A percentile compares a stretch with the other conserved stretches of the same genome.
Evolutionary conservation across 805 yeast genomes (phyloP).

Genomic region (Lipomyces chichibuensis): DNA sequence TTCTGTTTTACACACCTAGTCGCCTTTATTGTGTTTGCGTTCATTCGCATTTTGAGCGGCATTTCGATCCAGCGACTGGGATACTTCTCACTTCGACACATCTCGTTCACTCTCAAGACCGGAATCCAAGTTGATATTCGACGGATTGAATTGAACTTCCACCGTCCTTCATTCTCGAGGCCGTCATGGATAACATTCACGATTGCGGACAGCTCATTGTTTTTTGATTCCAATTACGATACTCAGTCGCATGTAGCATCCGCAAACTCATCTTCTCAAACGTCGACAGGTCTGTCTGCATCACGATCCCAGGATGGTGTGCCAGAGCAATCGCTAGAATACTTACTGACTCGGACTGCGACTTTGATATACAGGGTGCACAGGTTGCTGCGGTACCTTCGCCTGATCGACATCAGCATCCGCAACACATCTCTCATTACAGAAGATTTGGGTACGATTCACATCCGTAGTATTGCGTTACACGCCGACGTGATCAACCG

Average conservation of each 20-base stretch:
- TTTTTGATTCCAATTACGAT: slow-evolving; percentile 37
- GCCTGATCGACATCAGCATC: slow-evolving; percentile 22
- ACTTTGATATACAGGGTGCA: slow-evolving; percentile 16
- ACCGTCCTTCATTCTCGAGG: slow-evolving; percentile 48
- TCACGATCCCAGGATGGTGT: background rate
- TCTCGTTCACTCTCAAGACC: slow-evolving; percentile 43
- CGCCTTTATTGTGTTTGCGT: slow-evolving; percentile 46
- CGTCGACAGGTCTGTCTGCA: slow-evolving; percentile 3
- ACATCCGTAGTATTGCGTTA: slow-evolving; percentile 24
- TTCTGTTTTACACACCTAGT: slow-evolving; percentile 37
- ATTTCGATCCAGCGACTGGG: slow-evolving; percentile 49
- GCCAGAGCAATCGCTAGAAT: background rate
- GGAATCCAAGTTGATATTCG: slow-evolving; percentile 46
- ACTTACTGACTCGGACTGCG: background rate
- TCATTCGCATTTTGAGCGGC: slow-evolving; percentile 48
- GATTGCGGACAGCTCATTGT: slow-evolving; percentile 43
- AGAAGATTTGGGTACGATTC: slow-evolving; percentile 26
- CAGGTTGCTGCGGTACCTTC: slow-evolving; percentile 12
- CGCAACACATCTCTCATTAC: slow-evolving; percentile 21
- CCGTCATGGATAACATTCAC: slow-evolving; percentile 48
- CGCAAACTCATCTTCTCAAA: slow-evolving; percentile 1
- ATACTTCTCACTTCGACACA: slow-evolving; percentile 46
- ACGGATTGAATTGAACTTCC: slow-evolving; percentile 44
- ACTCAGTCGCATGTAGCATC: slow-evolving; percentile 9
- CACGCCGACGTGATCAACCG: slow-evolving; percentile 16